Evolutionary conservation across 192 early-diverging fungal genomes (phyloP).

Genomic region (Backusella macrospora): DNA sequence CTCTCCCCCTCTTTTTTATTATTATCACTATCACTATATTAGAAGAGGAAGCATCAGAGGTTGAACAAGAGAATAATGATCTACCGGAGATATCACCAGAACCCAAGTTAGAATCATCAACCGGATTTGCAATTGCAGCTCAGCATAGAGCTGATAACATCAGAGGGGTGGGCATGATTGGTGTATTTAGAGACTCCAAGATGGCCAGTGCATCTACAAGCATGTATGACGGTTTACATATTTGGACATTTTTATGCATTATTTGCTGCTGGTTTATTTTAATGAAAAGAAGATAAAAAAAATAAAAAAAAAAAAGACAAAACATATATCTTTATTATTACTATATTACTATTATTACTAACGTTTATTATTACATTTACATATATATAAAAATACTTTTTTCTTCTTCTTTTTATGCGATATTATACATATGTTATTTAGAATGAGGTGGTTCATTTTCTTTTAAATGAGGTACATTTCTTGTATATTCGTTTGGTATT

Average conservation of each 20-base stretch:
- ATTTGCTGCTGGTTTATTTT: neutral
- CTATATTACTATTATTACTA: neutral
- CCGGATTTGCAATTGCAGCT: neutral
- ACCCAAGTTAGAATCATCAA: neutral
- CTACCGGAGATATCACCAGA: neutral
- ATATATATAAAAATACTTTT: neutral
- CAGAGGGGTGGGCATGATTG: neutral
- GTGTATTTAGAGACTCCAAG: neutral
- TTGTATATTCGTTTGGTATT: neutral
- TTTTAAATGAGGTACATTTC: conserved; percentile 10
- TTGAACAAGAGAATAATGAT: neutral
- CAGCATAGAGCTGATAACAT: neutral
- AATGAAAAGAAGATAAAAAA: neutral
- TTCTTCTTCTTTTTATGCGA: neutral
- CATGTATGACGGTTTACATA: conserved; percentile 7
- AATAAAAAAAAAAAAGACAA: too few relatives aligned
- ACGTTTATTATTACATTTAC: neutral
- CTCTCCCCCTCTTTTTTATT: neutral
- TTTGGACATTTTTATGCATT: conserved; percentile 1
- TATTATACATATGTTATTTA: neutral
- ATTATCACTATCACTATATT: neutral
- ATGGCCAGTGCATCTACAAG: neutral
- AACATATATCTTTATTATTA: neutral
- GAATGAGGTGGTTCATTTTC: neutral
- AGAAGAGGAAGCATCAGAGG: neutral